phyloP scores from a whole-genome alignment of 768 basidiomycete species.

The Trametes villosa region DNA sequence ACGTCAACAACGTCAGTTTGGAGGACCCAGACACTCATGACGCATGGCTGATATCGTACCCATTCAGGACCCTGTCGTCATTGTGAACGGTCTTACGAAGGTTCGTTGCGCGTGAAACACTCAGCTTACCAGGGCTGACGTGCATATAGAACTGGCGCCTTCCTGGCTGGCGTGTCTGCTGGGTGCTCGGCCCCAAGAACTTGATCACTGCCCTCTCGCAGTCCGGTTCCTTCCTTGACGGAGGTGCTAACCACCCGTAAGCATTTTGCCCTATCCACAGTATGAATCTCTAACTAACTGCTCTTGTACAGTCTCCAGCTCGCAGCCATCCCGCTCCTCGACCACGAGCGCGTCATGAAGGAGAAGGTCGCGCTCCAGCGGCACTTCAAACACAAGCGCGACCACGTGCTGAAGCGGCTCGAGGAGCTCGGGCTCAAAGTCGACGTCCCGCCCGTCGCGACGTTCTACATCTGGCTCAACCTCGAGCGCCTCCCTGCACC shows the following conservation, averaged over 20 bases:
- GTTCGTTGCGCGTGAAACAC: slow-evolving; percentile 38
- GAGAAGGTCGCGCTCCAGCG: slow-evolving; percentile 89
- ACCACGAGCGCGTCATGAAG: slow-evolving; percentile 63
- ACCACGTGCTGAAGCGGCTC: slow-evolving; percentile 85
- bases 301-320: slow-evolving; percentile 66
- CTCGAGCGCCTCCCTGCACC: slow-evolving; percentile 79
- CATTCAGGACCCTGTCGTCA: slow-evolving; percentile 74
- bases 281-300: neutral
- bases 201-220: slow-evolving; percentile 90
- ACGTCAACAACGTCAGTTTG: slow-evolving; percentile 70
- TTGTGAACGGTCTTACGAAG: slow-evolving; percentile 94
- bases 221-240: slow-evolving; percentile 91
- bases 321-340: slow-evolving; percentile 83
- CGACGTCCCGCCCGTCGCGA: slow-evolving; percentile 72
- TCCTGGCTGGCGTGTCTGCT: slow-evolving; percentile 93
- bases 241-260: slow-evolving; percentile 92
- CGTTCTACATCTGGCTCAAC: slow-evolving; percentile 96
- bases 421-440: slow-evolving; percentile 79
- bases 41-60: neutral
- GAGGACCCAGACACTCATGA: neutral
- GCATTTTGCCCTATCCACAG: slow-evolving; percentile 30
- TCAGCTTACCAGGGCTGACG: slow-evolving; percentile 21
- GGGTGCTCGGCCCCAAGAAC: slow-evolving; percentile 92
- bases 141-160: slow-evolving; percentile 84
- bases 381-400: slow-evolving; percentile 91